phyloP scores from a whole-genome alignment of 2,329 filamentous ascomycete genomes.

The Xylaria sp. region DNA sequence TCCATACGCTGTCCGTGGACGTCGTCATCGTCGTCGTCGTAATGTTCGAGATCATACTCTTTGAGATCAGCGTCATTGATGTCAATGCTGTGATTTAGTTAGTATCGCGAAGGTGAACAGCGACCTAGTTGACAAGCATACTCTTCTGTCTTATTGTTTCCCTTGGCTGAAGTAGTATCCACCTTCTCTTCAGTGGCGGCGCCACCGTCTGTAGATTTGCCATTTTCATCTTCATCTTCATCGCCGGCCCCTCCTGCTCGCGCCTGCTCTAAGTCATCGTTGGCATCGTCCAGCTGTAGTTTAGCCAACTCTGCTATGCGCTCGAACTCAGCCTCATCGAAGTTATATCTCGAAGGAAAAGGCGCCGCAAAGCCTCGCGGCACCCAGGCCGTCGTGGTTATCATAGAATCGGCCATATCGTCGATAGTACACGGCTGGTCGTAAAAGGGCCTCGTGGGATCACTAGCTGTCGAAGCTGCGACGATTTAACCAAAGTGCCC shows the following conservation, averaged over 20 bases:
- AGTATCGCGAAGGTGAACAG: constrained; percentile 8
- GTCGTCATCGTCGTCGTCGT: constrained; percentile 82
- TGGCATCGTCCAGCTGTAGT: constrained; percentile 89
- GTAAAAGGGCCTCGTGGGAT: background rate
- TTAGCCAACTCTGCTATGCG: constrained; percentile 80
- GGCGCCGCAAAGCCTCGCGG: constrained; percentile 80
- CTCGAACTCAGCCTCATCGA: constrained; percentile 80
- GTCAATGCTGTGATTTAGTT: constrained; percentile 54
- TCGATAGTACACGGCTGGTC: background rate
- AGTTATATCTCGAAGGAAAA: constrained; percentile 78
- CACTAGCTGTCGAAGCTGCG: constrained; percentile 17
- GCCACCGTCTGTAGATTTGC: background rate
- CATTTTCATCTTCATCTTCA: constrained; percentile 31
- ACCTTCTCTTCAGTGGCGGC: constrained; percentile 16
- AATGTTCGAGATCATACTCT: constrained; percentile 96
- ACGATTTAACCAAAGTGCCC: constrained; percentile 32
- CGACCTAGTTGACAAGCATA: constrained; percentile 27
- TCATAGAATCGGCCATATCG: constrained; percentile 71
- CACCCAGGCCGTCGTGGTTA: constrained; percentile 80
- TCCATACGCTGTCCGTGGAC: constrained; percentile 80
- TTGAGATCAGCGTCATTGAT: constrained; percentile 87
- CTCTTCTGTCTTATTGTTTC: constrained; percentile 41
- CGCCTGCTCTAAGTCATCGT: constrained; percentile 83
- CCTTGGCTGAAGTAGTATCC: constrained; percentile 15
- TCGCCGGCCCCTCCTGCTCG: constrained; percentile 56